Conservation (phyloP, 106 monocot genomes). For the Xerophyta viscosa region DNA sequence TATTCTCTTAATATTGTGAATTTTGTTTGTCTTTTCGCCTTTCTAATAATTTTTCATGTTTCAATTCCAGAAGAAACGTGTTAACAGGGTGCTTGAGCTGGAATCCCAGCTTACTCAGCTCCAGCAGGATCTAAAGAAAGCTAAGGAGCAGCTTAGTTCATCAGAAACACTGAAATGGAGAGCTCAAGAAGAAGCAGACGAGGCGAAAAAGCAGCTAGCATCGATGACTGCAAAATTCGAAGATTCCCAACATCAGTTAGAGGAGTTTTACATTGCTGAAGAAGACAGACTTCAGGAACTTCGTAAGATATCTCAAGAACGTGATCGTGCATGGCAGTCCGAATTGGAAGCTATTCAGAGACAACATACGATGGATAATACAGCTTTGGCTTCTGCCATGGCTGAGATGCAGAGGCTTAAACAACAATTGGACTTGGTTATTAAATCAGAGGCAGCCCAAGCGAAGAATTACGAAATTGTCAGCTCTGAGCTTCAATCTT, state of each 20-base stretch:
- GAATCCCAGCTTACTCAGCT: slow-evolving; percentile 56
- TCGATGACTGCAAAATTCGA: slow-evolving; percentile 35
- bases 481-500: slow-evolving; percentile 19
- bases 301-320: slow-evolving; percentile 56
- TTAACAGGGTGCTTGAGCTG: slow-evolving; percentile 36
- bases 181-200: slow-evolving; percentile 63
- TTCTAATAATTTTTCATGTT: too few relatives aligned
- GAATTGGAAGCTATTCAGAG: slow-evolving; percentile 77
- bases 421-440: slow-evolving; percentile 38
- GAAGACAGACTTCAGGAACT: slow-evolving; percentile 62
- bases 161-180: slow-evolving; percentile 42
- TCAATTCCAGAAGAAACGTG: slow-evolving; percentile 43
- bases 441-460: slow-evolving; percentile 24
- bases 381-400: slow-evolving; percentile 34
- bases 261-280: slow-evolving; percentile 53
- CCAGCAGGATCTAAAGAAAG: slow-evolving; percentile 76
- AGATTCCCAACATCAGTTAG: slow-evolving; percentile 42
- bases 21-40: not conserved
- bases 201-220: slow-evolving; percentile 42
- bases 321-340: slow-evolving; percentile 78
- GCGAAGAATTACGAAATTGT: slow-evolving; percentile 22
- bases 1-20: too few relatives aligned
- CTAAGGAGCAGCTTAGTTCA: slow-evolving; percentile 58
- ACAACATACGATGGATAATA: slow-evolving; percentile 51
- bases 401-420: slow-evolving; percentile 63